A percentile compares a stretch with the other conserved stretches of the same genome.
phyloP scores from a whole-genome alignment of 2,329 filamentous ascomycete genomes.

The Fusarium poae region DNA sequence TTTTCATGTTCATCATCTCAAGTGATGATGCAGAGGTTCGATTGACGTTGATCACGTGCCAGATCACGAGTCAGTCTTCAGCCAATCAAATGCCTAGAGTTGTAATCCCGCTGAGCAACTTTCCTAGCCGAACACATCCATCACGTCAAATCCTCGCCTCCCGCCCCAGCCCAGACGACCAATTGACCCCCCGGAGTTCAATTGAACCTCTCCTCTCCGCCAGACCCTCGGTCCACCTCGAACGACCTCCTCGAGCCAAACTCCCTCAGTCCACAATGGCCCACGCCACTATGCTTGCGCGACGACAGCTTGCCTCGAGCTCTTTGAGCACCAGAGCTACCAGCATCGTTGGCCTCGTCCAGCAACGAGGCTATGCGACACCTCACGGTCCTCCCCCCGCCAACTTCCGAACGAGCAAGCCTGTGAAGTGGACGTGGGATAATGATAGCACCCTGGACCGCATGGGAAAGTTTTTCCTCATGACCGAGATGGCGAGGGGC shows the following conservation, averaged over 20 bases:
- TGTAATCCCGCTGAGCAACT: constrained; percentile 58
- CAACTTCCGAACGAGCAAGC: constrained; percentile 82
- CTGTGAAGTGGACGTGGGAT: constrained; percentile 83
- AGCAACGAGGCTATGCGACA: constrained; percentile 68
- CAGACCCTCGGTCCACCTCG: constrained; percentile 21
- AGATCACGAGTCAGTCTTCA: constrained; percentile 41
- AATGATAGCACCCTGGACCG: constrained; percentile 83
- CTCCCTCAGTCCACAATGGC: constrained; percentile 48
- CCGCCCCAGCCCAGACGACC: constrained; percentile 41
- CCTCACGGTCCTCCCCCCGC: constrained; percentile 83
- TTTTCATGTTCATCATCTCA: constrained; percentile 2
- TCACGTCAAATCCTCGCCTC: constrained; percentile 50
- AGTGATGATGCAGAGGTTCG: not conserved
- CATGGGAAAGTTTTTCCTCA: constrained; percentile 91
- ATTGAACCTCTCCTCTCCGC: constrained; percentile 42
- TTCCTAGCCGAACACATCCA: constrained; percentile 50
- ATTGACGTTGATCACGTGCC: constrained; percentile 48
- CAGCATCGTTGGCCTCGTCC: constrained; percentile 42
- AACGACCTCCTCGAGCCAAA: constrained; percentile 29
- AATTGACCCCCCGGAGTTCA: constrained; percentile 48
- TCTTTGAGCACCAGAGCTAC: constrained; percentile 38
- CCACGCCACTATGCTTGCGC: constrained; percentile 54
- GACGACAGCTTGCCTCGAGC: constrained; percentile 53
- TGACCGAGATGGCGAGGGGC: constrained; percentile 95
- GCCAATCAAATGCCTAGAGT: constrained; percentile 56